Conservation (phyloP, 1,139 yeast genomes). For the Pichia sp. region DNA sequence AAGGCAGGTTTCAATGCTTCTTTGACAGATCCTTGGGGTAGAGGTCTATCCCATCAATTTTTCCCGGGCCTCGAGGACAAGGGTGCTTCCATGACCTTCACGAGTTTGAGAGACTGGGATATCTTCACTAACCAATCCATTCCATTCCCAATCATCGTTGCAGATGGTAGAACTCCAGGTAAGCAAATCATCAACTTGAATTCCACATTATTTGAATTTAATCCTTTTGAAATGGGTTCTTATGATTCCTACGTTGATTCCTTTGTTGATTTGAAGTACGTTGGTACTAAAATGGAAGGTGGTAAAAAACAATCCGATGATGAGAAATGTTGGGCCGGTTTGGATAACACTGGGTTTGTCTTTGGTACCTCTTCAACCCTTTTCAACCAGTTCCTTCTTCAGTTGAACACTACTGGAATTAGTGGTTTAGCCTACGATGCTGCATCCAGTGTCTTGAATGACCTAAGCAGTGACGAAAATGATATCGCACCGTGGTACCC, state of each 20-base stretch:
- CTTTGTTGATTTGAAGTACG: constrained; percentile 61
- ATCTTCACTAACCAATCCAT: constrained; percentile 53
- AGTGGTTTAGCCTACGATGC: constrained; percentile 42
- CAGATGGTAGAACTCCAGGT: constrained; percentile 75
- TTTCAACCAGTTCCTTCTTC: constrained; percentile 63
- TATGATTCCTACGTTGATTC: constrained; percentile 76
- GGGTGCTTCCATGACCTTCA: constrained; percentile 62
- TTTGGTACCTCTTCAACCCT: constrained; percentile 75
- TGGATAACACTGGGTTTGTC: constrained; percentile 70
- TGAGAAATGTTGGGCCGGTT: constrained; percentile 52
- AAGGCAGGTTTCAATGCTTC: constrained; percentile 75
- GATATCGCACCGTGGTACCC: constrained; percentile 36
- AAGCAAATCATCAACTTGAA: constrained; percentile 48
- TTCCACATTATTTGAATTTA: constrained; percentile 72
- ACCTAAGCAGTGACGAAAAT: constrained; percentile 37
- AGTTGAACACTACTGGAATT: constrained; percentile 47
- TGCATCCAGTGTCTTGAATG: constrained; percentile 36
- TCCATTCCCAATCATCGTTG: constrained; percentile 80
- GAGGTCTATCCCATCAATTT: constrained; percentile 73
- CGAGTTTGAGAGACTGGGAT: constrained; percentile 46
- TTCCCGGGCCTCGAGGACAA: constrained; percentile 49
- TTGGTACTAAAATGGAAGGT: constrained; percentile 59
- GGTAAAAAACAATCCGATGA: constrained; percentile 43
- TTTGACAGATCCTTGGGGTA: constrained; percentile 92
- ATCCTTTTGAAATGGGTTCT: constrained; percentile 79